A percentile compares a stretch with the other conserved stretches of the same genome.
These are phyloP conservation scores for Byssoonygena ceratinophila DNA, from an alignment of 2,329 filamentous ascomycete species.

Conservation along the genomic window DNA sequence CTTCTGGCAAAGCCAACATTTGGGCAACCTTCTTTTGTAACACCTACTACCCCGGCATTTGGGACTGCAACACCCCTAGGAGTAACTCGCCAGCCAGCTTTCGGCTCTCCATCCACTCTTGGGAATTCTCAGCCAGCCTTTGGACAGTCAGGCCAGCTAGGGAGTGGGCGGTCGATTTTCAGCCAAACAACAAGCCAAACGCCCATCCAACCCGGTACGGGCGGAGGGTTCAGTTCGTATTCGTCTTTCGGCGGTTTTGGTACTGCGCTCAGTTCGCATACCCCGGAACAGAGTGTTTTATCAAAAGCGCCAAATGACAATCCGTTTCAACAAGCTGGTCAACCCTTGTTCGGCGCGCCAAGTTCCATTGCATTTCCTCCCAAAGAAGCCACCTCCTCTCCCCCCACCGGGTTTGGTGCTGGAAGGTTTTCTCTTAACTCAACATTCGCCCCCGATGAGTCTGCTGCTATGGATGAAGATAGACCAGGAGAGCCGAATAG, in stretches of 20 bases:
- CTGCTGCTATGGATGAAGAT: conserved; percentile 31
- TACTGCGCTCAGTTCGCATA: conserved; percentile 5
- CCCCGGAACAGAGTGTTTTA: conserved; percentile 10
- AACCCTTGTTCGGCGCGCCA: conserved; percentile 26
- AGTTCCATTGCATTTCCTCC: conserved; percentile 9
- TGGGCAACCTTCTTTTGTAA: conserved; percentile 30
- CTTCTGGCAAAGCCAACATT: conserved; percentile 28
- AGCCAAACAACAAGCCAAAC: conserved; percentile 25
- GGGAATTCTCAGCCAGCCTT: conserved; percentile 26
- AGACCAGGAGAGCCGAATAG: conserved; percentile 28
- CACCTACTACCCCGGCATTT: conserved; percentile 21
- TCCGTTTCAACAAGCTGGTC: conserved; percentile 25
- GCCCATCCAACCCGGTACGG: conserved; percentile 20
- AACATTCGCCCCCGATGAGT: conserved; percentile 36
- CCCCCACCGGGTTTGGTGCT: conserved; percentile 25
- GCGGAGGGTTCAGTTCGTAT: conserved; percentile 25
- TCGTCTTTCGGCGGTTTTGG: conserved; percentile 11
- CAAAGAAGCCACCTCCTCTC: conserved; percentile 16
- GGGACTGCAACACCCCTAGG: conserved; percentile 16
- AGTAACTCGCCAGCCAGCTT: conserved; percentile 13
- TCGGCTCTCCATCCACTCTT: conserved; percentile 23
- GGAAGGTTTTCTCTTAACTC: conserved; percentile 36
- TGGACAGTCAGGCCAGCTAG: conserved; percentile 23
- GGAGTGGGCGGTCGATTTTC: conserved; percentile 21
- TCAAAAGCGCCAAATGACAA: conserved; percentile 18